Percentiles rank a stretch among this genome's conserved stretches.
phyloP scores from a whole-genome alignment of 768 basidiomycete genomes.

The Epithele typhae region DNA sequence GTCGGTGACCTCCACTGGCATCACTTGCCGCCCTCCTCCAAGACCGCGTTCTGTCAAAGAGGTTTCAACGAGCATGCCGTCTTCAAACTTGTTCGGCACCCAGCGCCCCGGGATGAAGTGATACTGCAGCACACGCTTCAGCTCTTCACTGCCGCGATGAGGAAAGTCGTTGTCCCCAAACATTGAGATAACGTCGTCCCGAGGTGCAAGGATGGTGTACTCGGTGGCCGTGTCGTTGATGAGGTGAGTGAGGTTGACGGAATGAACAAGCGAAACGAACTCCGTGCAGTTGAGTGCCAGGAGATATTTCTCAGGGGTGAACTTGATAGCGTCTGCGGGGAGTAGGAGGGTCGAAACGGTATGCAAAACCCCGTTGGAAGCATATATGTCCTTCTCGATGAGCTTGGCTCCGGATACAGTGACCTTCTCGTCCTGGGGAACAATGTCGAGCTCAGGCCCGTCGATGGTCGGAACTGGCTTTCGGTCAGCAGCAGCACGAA shows the following conservation, averaged over 20 bases:
- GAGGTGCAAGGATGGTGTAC: slow-evolving; percentile 89
- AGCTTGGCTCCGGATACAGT: slow-evolving; percentile 56
- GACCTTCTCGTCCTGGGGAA: slow-evolving; percentile 45
- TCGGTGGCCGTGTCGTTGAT: slow-evolving; percentile 65
- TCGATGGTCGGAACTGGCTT: slow-evolving; percentile 65
- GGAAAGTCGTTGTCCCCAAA: slow-evolving; percentile 56
- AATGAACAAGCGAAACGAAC: slow-evolving; percentile 86
- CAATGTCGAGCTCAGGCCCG: slow-evolving; percentile 61
- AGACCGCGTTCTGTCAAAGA: slow-evolving; percentile 70
- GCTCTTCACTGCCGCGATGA: slow-evolving; percentile 57
- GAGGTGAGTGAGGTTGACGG: slow-evolving; percentile 66
- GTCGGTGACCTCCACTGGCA: slow-evolving; percentile 58
- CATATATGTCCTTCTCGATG: slow-evolving; percentile 80
- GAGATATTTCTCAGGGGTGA: slow-evolving; percentile 95
- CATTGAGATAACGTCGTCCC: slow-evolving; percentile 74
- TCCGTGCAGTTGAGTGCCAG: slow-evolving; percentile 87
- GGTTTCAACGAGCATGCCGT: slow-evolving; percentile 78
- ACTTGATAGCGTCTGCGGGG: slow-evolving; percentile 65
- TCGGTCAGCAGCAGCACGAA: neutral
- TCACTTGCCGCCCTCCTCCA: slow-evolving; percentile 63
- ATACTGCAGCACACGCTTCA: slow-evolving; percentile 75
- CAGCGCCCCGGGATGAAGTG: slow-evolving; percentile 89
- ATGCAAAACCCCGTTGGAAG: slow-evolving; percentile 93
- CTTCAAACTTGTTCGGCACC: slow-evolving; percentile 61
- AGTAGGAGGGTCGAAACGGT: slow-evolving; percentile 80